Percentiles rank a stretch among this genome's conserved stretches.
Evolutionary conservation across 106 monocot species (phyloP).

Genomic region (Dioscorea alata): DNA sequence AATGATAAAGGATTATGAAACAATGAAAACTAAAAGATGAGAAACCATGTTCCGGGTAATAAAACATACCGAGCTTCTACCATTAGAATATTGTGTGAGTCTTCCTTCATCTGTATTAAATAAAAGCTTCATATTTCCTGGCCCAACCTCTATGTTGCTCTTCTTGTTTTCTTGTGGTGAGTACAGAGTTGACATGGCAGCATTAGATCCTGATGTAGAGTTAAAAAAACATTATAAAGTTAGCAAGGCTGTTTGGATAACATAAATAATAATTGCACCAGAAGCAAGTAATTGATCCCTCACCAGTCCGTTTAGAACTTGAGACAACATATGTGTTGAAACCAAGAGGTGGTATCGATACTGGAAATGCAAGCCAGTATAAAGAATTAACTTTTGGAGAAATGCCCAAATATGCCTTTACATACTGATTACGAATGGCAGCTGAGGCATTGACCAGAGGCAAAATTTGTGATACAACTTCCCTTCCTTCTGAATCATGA

Average conservation of each 20-base stretch:
- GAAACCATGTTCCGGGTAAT: background rate
- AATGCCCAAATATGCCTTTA: constrained; percentile 66
- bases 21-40: too few species aligned
- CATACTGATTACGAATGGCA: constrained; percentile 40
- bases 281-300: background rate
- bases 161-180: constrained; percentile 19
- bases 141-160: constrained; percentile 42
- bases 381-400: constrained; percentile 41
- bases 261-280: too few species aligned
- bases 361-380: constrained; percentile 87
- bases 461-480: constrained; percentile 76
- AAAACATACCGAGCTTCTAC: constrained; percentile 50
- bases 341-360: constrained; percentile 89
- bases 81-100: constrained; percentile 50
- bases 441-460: constrained; percentile 39
- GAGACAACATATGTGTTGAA: constrained; percentile 82
- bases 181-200: constrained; percentile 36
- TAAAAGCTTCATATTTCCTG: constrained; percentile 74
- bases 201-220: constrained; percentile 24
- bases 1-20: too few species aligned
- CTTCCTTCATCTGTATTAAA: constrained; percentile 45
- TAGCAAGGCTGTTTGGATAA: background rate
- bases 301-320: constrained; percentile 44
- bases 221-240: background rate
- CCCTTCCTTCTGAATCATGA: constrained; percentile 60